Conservation (phyloP, 441 rosid species). For the Pelargonium cotyledonis region DNA sequence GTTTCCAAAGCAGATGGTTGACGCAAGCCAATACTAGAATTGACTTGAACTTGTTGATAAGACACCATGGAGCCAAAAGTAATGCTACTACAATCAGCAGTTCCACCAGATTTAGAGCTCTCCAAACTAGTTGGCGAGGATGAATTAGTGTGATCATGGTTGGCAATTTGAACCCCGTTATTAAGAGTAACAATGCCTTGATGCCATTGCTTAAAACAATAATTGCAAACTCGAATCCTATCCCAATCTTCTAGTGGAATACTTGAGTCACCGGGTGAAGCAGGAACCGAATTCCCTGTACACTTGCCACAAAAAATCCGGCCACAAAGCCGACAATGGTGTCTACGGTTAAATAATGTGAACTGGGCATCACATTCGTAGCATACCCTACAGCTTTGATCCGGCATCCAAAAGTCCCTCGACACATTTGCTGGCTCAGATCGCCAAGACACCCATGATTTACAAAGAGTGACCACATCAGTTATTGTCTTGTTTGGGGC, state of each 20-base stretch:
- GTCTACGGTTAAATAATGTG: conserved; percentile 69
- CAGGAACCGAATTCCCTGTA: conserved; percentile 70
- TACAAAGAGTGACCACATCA: conserved; percentile 47
- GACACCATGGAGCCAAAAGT: conserved; percentile 55
- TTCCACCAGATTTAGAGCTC: conserved; percentile 55
- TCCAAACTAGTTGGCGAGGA: conserved; percentile 58
- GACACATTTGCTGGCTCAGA: conserved; percentile 73
- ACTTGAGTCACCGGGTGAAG: conserved; percentile 36
- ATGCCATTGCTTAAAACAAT: conserved; percentile 84
- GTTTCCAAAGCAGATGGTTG: conserved; percentile 41
- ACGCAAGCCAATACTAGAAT: conserved; percentile 40
- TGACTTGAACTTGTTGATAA: conserved; percentile 38
- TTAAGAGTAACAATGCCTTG: conserved; percentile 37
- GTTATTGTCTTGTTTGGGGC: conserved; percentile 48
- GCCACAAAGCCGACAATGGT: conserved; percentile 93
- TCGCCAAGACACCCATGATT: conserved; percentile 75
- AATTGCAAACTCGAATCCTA: conserved; percentile 85
- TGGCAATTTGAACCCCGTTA: conserved; percentile 47
- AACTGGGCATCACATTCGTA: conserved; percentile 88
- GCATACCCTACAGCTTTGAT: conserved; percentile 92
- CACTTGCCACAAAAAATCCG: conserved; percentile 91
- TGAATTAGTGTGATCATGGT: conserved; percentile 46
- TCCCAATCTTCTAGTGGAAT: conserved; percentile 55
- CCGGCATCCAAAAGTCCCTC: conserved; percentile 99
- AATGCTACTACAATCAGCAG: conserved; percentile 48